Percentiles rank a stretch among this genome's conserved stretches.
phyloP scores from a whole-genome alignment of 768 basidiomycete species.

The Pulveroboletus sp. region DNA sequence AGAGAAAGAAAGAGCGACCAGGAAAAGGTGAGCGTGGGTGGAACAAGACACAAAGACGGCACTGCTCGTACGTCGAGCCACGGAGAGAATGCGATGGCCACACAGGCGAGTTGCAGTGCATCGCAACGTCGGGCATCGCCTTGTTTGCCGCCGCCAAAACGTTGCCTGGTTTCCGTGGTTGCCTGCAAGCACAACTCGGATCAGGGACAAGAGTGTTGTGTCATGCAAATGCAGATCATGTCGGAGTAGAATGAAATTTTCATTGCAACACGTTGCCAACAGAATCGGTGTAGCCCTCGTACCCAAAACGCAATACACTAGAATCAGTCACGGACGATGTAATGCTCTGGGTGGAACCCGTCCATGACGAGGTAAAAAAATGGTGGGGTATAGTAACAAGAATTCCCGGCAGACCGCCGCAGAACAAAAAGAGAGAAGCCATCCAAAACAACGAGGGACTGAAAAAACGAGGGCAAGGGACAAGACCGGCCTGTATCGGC shows the following conservation, averaged over 20 bases:
- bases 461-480: constrained; percentile 11
- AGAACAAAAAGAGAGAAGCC: constrained; percentile 1
- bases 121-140: no score
- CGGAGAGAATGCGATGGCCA: no score
- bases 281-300: constrained; percentile 17
- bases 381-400: constrained; percentile 24
- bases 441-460: constrained; percentile 2
- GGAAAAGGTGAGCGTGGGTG: not conserved
- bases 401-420: not conserved
- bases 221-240: no score
- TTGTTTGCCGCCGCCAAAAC: no score
- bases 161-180: no score
- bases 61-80: no score
- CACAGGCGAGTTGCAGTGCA: no score
- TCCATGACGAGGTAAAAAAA: constrained; percentile 1
- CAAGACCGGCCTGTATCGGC: constrained; percentile 26
- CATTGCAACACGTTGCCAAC: constrained; percentile 3
- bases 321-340: constrained; percentile 23
- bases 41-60: constrained; percentile 7
- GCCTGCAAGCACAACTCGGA: no score
- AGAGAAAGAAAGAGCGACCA: constrained; percentile 14
- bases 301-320: constrained; percentile 24
- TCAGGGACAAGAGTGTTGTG: no score
- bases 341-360: constrained; percentile 7
- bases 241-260: not conserved